Evolutionary conservation across 441 rosid species (phyloP), one percentile per base, ranked within the genome.

Genomic region (Euphorbia schlechtendalii): DNA sequence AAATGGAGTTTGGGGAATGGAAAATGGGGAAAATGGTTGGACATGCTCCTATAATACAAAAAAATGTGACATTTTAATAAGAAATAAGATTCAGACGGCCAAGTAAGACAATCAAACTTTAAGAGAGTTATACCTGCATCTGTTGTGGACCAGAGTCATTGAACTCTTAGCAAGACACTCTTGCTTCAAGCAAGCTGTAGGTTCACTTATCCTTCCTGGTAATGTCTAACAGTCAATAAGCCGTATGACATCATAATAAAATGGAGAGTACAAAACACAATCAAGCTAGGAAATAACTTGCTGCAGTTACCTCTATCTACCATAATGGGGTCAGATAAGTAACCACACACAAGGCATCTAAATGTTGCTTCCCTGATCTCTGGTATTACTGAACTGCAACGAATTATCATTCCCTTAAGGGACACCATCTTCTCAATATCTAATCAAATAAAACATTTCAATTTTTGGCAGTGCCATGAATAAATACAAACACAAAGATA

Each of bases 391-490:
- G 96, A 87, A 80, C 98, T 94, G 74, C 94, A 82, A 65, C 98
- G 70, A 68, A 94, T 94, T 15, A 94, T 77, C 98, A 94, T 91
- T 61, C 99, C 98, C 72, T 91, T 90, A 75, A 94, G 71, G 1
- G 92, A 89, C 21, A 91, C 86, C 96, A 91, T 90, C 96, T 91
- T 94, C 88, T 91, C 96, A 36, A 91, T 87, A 79, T 94, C 99
- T 91, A 70, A 46, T 46, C 54, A 73, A 75, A 71, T 43, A 17
- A 36, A 40, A 38, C 28, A 25, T 59, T 45, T 60, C 68, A 55
- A 62, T 34, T 34, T 64, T 61, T 40, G 49, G 34, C 34, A 32
- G 6, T 32, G 34, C 34, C 34, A 32, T 32, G 3, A 6, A 32
- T 32, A 32, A 32, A 32, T 32, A 32, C 34, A 32, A 32, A 32